phyloP scores from a whole-genome alignment of 345 rosid genomes.

The Pistacia atlantica region DNA sequence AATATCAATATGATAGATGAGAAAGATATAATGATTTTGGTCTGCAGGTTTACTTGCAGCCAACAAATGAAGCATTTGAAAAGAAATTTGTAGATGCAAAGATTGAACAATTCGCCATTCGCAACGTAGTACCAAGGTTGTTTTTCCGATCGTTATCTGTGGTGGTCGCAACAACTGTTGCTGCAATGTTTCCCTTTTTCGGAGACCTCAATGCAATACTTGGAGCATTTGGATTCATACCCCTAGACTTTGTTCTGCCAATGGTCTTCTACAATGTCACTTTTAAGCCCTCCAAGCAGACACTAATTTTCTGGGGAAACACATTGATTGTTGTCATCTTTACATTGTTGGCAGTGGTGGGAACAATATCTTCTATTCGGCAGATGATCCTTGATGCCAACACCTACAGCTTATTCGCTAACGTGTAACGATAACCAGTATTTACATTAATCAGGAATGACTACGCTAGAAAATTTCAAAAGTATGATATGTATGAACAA shows the following conservation, averaged over 20 bases:
- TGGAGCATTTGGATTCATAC: conserved; percentile 38
- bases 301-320: conserved; percentile 19
- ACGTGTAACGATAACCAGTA: background rate
- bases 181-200: conserved; percentile 29
- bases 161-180: conserved; percentile 8
- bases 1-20: background rate
- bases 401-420: conserved; percentile 27
- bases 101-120: conserved; percentile 17
- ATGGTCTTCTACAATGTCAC: conserved; percentile 29
- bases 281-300: conserved; percentile 25
- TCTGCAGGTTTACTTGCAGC: conserved; percentile 29
- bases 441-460: background rate
- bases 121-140: conserved; percentile 30
- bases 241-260: conserved; percentile 30
- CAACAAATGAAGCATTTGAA: conserved; percentile 32
- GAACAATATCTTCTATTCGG: conserved; percentile 22
- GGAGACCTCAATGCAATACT: conserved; percentile 30
- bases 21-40: background rate
- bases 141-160: conserved; percentile 21
- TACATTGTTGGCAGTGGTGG: conserved; percentile 2
- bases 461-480: no score
- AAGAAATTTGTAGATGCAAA: conserved; percentile 18
- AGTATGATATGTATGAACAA: background rate
- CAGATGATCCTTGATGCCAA: conserved; percentile 31
- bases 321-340: conserved; percentile 14